Percentiles rank a stretch among this genome's conserved stretches.
Conservation (phyloP, 73 alveolate genomes). For the Tetrahymena elliotti region DNA sequence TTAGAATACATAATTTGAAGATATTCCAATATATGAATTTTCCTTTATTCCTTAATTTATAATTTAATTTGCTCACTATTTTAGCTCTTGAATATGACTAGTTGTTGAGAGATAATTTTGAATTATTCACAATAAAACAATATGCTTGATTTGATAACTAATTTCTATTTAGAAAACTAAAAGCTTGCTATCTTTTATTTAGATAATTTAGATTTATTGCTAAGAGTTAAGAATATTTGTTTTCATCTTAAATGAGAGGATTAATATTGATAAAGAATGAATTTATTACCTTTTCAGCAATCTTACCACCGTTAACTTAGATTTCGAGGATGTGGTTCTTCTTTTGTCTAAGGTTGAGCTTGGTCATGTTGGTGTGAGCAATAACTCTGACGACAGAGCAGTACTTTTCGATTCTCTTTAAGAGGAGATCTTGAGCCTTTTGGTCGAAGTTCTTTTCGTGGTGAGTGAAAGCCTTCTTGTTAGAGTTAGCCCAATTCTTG, state of each 20-base stretch:
- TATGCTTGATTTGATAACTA: neutral
- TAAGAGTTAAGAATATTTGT: neutral
- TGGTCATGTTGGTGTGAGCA: conserved; percentile 95
- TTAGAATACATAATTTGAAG: too few relatives aligned
- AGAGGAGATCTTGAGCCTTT: conserved; percentile 75
- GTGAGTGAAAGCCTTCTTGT: conserved; percentile 99
- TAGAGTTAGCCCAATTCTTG: conserved; percentile 92
- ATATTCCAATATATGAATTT: neutral
- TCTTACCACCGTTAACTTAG: conserved; percentile 98
- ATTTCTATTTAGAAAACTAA: neutral
- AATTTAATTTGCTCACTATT: neutral
- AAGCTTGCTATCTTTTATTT: neutral
- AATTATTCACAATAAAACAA: neutral
- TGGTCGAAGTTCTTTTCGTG: conserved; percentile 78
- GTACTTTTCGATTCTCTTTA: conserved; percentile 93
- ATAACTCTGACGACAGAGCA: conserved; percentile 98
- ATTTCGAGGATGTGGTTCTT: conserved; percentile 99
- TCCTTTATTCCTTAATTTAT: neutral
- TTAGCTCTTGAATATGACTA: neutral
- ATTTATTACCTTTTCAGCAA: conserved; percentile 70
- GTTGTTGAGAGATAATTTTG: too few relatives aligned
- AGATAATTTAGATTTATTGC: neutral
- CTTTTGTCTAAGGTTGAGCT: conserved; percentile 89
- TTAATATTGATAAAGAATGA: neutral
- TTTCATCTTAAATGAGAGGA: neutral